A percentile compares a stretch with the other conserved stretches of the same genome.
Evolutionary conservation across 2,329 filamentous ascomycete species (phyloP).

Genomic region (Chaetoscypha palmicola): DNA sequence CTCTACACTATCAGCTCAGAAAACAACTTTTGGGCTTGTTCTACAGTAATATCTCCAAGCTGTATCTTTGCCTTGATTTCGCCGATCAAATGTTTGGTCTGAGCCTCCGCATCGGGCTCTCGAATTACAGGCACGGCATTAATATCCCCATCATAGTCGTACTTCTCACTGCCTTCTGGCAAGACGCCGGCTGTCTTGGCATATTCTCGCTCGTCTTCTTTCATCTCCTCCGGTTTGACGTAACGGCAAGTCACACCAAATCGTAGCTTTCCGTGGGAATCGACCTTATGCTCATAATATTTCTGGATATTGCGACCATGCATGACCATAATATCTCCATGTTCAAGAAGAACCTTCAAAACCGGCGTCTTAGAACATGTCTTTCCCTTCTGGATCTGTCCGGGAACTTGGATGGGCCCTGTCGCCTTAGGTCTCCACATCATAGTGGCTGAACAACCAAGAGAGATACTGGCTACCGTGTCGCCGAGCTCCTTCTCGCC

Average conservation of each 20-base stretch:
- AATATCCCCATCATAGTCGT: conserved; percentile 29
- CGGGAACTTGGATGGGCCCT: conserved; percentile 16
- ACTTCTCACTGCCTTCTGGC: conserved; percentile 28
- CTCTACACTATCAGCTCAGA: too few relatives aligned
- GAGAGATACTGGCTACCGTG: conserved; percentile 53
- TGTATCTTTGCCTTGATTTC: background rate
- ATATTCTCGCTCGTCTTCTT: conserved; percentile 23
- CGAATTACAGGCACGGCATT: conserved; percentile 10
- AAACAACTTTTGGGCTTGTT: too few relatives aligned
- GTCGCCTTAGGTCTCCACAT: conserved; percentile 46
- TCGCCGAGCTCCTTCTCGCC: conserved; percentile 56
- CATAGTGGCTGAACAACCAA: conserved; percentile 54
- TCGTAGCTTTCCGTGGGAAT: conserved; percentile 42
- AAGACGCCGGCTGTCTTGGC: conserved; percentile 31
- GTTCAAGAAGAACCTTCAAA: conserved; percentile 41
- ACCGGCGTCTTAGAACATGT: conserved; percentile 29
- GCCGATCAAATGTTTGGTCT: background rate
- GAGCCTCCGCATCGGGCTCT: background rate
- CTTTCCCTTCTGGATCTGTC: conserved; percentile 19
- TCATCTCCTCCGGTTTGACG: conserved; percentile 40
- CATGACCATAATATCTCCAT: conserved; percentile 62
- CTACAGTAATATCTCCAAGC: background rate
- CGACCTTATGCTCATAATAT: conserved; percentile 52
- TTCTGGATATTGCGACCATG: conserved; percentile 52
- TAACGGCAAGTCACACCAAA: conserved; percentile 52